Base-by-base conservation (phyloP, 2,329 filamentous ascomycete species). In the Cladosporium cucumerinum region DNA sequence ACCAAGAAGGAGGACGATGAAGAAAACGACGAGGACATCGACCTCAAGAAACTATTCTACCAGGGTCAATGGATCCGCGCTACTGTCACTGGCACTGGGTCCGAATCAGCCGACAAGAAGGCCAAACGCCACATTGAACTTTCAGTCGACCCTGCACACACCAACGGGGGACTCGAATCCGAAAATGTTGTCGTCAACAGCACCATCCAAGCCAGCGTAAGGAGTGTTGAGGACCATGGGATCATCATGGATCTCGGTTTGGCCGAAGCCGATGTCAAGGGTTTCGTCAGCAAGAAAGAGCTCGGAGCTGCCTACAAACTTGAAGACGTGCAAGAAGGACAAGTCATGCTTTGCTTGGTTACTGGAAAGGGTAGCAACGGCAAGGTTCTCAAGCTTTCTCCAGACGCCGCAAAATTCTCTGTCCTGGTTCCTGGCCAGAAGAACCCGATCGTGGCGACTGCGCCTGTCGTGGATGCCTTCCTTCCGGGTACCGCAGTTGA, bases 191-290 rank as follows among this genome's bases (percentile, higher is more conserved):
- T 95, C 11, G 79, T 85, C 48, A 89, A 96, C 73, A 84, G 83
- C 69, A 93, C 91, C 54, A 81, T 98, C 23, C 96, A 98, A 84
- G 94, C 93, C 1, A 89, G 93, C 0, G 89, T 99, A 28, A 79
- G 85, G 59, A 99, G 94, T 77, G 89, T 96, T n/a, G 94, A 99
- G 78, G 96, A 99, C 72, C 93, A 97, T 73, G 95, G 95, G 67
- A 85, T 95, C 65, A 86, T 98, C 64, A 97, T 99, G 92, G 92
- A 97, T 71, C 79, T 98, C 43, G 92, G 92, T 21, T 81, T 98
- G 7, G 82, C 87, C 39, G 86, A 87, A 61, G 80, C 84, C 34
- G 84, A 86, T 43, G 76, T 93, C 61, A 89, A 88, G 68, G 95
- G 91, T 2, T 99, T 99, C 79, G 83, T 99, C 73, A 86, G 92